A percentile compares a stretch with the other conserved stretches of the same genome.
Conservation (phyloP, 805 yeast species). For the Crinitomyces ghanaensis region DNA sequence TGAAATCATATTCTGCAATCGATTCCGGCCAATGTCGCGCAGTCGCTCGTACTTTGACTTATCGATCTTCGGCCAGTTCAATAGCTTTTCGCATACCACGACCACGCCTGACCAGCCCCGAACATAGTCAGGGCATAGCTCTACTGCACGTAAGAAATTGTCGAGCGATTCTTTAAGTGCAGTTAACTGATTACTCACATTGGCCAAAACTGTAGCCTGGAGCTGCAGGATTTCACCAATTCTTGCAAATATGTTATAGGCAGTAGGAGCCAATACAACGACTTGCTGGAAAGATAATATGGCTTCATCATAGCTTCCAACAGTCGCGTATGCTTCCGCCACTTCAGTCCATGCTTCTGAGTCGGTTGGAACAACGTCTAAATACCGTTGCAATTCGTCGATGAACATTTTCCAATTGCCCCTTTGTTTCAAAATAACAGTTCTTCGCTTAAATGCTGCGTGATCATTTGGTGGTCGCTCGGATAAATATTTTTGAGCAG, state of each 20-base stretch:
- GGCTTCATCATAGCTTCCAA: conserved; percentile 58
- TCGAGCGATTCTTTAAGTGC: conserved; percentile 24
- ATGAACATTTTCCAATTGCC: conserved; percentile 36
- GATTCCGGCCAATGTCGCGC: no score
- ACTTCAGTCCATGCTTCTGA: conserved; percentile 69
- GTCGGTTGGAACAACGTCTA: conserved; percentile 65
- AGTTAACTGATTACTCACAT: conserved; percentile 7
- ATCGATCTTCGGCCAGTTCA: conserved; percentile 17
- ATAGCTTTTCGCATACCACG: conserved; percentile 26
- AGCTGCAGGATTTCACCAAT: conserved; percentile 40
- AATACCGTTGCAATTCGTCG: conserved; percentile 38
- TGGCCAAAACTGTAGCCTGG: conserved; percentile 8
- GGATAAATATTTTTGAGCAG: conserved; percentile 30
- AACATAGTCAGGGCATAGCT: conserved; percentile 55
- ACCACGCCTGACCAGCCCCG: conserved; percentile 69
- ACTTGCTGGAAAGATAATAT: conserved; percentile 61
- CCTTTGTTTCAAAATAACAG: conserved; percentile 19
- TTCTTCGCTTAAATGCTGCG: conserved; percentile 24
- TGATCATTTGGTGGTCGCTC: conserved; percentile 23
- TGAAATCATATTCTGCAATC: no score
- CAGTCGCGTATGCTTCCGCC: conserved; percentile 45
- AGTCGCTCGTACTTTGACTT: no score
- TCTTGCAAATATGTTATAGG: conserved; percentile 52
- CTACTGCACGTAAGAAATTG: conserved; percentile 60
- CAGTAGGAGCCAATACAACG: conserved; percentile 53